phyloP scores from a whole-genome alignment of 352 stramenopile species.

The Poterioochromonas sp. region DNA sequence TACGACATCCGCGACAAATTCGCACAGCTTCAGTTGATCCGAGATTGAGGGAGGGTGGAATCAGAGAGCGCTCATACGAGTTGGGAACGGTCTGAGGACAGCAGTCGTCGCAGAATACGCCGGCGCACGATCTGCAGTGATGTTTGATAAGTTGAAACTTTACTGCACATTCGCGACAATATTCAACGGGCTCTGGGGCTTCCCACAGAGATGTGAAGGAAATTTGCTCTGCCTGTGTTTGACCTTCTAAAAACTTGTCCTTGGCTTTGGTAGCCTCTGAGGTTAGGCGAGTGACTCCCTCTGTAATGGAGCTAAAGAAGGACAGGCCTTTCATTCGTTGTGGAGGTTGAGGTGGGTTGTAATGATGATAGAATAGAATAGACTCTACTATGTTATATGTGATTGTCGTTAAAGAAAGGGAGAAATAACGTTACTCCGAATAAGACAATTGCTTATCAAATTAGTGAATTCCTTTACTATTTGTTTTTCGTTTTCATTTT shows the following conservation, averaged over 20 bases:
- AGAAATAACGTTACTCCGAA: too few species aligned
- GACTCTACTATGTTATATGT: too few species aligned
- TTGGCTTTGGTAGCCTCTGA: background rate
- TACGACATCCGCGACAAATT: background rate
- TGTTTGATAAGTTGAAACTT: background rate
- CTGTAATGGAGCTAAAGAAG: too few species aligned
- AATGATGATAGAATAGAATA: too few species aligned
- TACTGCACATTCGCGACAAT: background rate
- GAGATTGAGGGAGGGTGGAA: background rate
- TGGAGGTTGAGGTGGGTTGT: too few species aligned
- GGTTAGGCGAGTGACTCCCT: too few species aligned
- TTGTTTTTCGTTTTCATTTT: too few species aligned
- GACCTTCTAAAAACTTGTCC: background rate
- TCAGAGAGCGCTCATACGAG: background rate
- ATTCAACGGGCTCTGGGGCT: background rate
- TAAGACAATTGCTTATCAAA: too few species aligned
- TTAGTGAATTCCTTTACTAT: too few species aligned
- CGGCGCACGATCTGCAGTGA: background rate
- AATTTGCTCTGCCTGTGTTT: background rate
- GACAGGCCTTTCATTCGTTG: too few species aligned
- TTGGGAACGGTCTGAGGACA: background rate
- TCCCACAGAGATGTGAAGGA: background rate
- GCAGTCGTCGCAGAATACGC: slow-evolving; percentile 4
- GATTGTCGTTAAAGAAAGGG: too few species aligned
- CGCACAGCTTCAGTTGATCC: background rate